Conservation (phyloP, 2,329 filamentous ascomycete genomes). For the Colletotrichum horii region DNA sequence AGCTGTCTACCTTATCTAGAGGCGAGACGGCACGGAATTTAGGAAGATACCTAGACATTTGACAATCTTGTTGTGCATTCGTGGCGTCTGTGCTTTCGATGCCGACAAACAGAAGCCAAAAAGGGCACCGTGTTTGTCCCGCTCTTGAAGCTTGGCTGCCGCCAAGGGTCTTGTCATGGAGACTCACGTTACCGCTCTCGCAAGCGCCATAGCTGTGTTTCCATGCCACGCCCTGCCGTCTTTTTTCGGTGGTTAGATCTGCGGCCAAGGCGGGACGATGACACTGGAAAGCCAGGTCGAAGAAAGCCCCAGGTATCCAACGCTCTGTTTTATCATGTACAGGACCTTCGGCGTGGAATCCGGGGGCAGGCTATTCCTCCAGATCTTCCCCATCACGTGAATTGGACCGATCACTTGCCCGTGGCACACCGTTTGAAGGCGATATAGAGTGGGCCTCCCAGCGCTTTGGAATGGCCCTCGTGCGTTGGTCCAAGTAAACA, state of each 20-base stretch:
- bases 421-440: neutral
- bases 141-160: neutral
- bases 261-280: conserved; percentile 1
- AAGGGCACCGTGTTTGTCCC: neutral
- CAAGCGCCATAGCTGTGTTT: neutral
- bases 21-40: neutral
- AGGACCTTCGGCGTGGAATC: neutral
- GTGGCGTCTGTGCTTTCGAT: neutral
- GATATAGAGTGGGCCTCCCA: neutral
- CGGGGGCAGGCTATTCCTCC: neutral
- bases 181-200: neutral
- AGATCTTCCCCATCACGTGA: neutral
- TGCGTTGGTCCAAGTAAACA: neutral
- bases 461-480: neutral
- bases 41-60: neutral
- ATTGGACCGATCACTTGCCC: neutral
- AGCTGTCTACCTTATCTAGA: neutral
- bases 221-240: neutral
- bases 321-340: neutral
- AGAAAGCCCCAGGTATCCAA: neutral
- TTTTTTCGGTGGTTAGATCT: neutral
- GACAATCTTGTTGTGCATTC: neutral
- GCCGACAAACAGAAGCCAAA: neutral
- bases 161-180: neutral
- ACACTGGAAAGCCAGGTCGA: neutral